A percentile compares a stretch with the other conserved stretches of the same genome.
These are phyloP conservation scores for Bisporella sp. DNA, from an alignment of 2,329 filamentous ascomycete species.

Conservation along the genomic window DNA sequence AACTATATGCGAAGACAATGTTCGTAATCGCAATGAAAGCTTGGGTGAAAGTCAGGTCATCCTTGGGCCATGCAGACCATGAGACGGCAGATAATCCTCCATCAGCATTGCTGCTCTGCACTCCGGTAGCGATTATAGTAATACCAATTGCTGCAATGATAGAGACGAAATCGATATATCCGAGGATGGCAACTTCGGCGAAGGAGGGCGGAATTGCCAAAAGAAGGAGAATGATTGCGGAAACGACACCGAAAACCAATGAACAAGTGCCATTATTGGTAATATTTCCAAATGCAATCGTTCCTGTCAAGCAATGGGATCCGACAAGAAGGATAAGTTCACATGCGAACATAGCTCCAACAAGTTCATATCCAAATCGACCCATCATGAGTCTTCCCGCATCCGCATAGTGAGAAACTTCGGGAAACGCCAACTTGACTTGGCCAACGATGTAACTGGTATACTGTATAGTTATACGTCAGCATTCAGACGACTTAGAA, in stretches of 20 bases:
- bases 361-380: constrained; percentile 42
- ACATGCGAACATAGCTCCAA: constrained; percentile 43
- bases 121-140: constrained; percentile 28
- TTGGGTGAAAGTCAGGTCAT: constrained; percentile 31
- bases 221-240: constrained; percentile 50
- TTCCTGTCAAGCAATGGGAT: constrained; percentile 53
- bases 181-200: constrained; percentile 46
- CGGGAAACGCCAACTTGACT: constrained; percentile 50
- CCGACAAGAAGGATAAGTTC: constrained; percentile 56
- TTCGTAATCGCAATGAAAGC: constrained; percentile 46
- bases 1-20: constrained; percentile 51
- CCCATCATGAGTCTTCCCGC: constrained; percentile 13
- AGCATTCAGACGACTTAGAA: constrained; percentile 45
- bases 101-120: constrained; percentile 34
- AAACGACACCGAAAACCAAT: constrained; percentile 50
- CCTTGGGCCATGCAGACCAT: constrained; percentile 16
- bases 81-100: constrained; percentile 35
- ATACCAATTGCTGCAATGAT: constrained; percentile 45
- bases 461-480: constrained; percentile 54
- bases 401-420: constrained; percentile 41
- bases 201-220: constrained; percentile 51
- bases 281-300: constrained; percentile 51
- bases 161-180: constrained; percentile 44
- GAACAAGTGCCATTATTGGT: constrained; percentile 43
- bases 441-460: constrained; percentile 41